Evolutionary conservation across 176 grass and related monocot species (phyloP), one percentile per base, ranked within the genome.

Genomic region (Phoenix dactylifera): DNA sequence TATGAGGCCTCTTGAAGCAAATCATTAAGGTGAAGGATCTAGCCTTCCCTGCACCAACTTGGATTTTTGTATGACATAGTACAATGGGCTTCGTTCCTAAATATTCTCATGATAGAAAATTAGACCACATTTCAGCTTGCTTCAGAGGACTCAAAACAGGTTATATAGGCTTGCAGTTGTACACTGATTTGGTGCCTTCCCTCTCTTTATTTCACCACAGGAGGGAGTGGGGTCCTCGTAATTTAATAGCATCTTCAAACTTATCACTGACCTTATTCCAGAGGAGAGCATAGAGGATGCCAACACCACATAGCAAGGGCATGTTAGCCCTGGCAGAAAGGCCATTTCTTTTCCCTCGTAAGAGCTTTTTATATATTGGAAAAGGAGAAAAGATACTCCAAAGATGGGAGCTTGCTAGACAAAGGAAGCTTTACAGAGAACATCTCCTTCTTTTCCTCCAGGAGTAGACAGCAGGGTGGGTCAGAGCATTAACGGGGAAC

Each of bases 391-490:
- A 75, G 81, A 72, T 71, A 60, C 81, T 85, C 84, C 79, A 87
- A 87, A 87, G 75, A 82, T 77, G 70, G 60, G 84, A 82, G 73
- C 62, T 67, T 66, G 79, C 75, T 78, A 78, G 84, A 87, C 84
- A 89, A 89, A 81, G 74, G 86, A 81, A 72, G 77, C 86, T 89
- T 89, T 89, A 81, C 86, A 89, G 86, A 78, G 74, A 85, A 89
- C 81, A 85, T 75, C 81, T 84, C 50, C 74, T 64, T 75, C 63
- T 71, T 70, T 73, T 89, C 69, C 60, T 55, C 51, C 74, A 62
- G 35, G 35, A 44, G 12, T 12, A 44, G 35, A 44, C 35, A 44
- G 35, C 35, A 44, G 35, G 24, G 52, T 60, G 68, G 80, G 82
- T 64, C 70, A 84, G 86, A 81, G 77, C 86, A 80, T 71, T 89